phyloP scores from a whole-genome alignment of 2,329 filamentous ascomycete genomes.

The Lachnellula arida region DNA sequence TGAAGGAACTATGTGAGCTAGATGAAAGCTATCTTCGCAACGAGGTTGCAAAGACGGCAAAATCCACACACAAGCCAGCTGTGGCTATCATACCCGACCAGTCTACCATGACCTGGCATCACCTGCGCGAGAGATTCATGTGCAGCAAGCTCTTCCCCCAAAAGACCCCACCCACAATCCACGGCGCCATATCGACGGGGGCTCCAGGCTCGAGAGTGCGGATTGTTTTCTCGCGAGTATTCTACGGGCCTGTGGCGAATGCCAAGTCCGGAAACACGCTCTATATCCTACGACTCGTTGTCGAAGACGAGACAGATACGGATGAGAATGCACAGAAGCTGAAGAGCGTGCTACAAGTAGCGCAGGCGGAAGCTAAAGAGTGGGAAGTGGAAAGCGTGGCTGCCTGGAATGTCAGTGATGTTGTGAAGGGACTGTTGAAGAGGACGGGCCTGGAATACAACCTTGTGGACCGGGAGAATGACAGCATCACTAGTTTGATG shows the following conservation, averaged over 20 bases:
- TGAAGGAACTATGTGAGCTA: constrained; percentile 55
- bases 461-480: constrained; percentile 52
- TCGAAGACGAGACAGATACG: constrained; percentile 49
- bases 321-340: constrained; percentile 49
- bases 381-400: constrained; percentile 70
- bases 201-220: constrained; percentile 55
- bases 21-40: constrained; percentile 61
- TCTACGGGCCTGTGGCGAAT: constrained; percentile 48
- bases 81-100: constrained; percentile 67
- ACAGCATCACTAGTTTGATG: constrained; percentile 66
- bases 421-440: constrained; percentile 45
- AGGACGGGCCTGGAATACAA: constrained; percentile 43
- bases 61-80: constrained; percentile 32
- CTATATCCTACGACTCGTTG: constrained; percentile 62
- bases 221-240: constrained; percentile 68
- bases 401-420: constrained; percentile 74
- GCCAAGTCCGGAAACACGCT: constrained; percentile 56
- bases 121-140: constrained; percentile 77
- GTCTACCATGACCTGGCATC: constrained; percentile 69
- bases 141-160: constrained; percentile 54
- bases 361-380: constrained; percentile 63
- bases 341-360: constrained; percentile 58
- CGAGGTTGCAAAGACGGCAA: constrained; percentile 36
- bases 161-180: constrained; percentile 48
- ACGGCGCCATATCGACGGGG: constrained; percentile 63